Base-by-base conservation (phyloP, 129 eudicot species). In the Helianthus annuus region DNA sequence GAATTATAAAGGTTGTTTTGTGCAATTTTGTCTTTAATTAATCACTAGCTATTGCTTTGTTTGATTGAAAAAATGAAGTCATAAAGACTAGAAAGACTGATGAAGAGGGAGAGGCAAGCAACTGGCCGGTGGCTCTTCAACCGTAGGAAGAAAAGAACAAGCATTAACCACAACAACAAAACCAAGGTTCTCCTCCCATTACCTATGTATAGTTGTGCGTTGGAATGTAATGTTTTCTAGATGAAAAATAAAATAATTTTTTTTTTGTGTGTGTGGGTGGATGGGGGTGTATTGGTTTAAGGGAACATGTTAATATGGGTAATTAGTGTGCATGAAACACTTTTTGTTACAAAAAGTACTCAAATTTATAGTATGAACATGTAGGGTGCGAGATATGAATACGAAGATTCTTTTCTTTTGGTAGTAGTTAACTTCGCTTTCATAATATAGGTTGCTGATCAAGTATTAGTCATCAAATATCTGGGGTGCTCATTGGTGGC, bases 81-180 rank as follows among this genome's bases (percentile, higher is more conserved):
- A 5, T 85, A 84, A 3, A 86, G 75, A 76, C 38, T 74, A 5
- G 86, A 84, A 3, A 86, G 75, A 76, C 38, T 74, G 1, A 27
- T 1, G 80, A 34, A 84, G 75, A 58, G 80, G 85, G 7, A 87
- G 86, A 73, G 85, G 92, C 66, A 94, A 85, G 22, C 22, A 19
- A 19, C 22, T 19, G 22, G 22, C 22, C 22, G 73, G 14, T 24
- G 49, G 9, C 48, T 44, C 48, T 74, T 53, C 82, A 70, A 44
- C 49, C 83, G 46, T 2, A 27, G 32, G 32, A 27, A 27, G 32
- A 27, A 2, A 27, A 27, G 32, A 27, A 27, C 32, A 27, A 27
- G 32, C 29, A 27, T 27, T 2, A 27, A 27, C 32, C 32, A 27
- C 92, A 81, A 67, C 15, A 83, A 17, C 86, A 81, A 76, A 90